phyloP scores from a whole-genome alignment of 2,329 filamentous ascomycete genomes.

The Pseudogymnoascus sp. region DNA sequence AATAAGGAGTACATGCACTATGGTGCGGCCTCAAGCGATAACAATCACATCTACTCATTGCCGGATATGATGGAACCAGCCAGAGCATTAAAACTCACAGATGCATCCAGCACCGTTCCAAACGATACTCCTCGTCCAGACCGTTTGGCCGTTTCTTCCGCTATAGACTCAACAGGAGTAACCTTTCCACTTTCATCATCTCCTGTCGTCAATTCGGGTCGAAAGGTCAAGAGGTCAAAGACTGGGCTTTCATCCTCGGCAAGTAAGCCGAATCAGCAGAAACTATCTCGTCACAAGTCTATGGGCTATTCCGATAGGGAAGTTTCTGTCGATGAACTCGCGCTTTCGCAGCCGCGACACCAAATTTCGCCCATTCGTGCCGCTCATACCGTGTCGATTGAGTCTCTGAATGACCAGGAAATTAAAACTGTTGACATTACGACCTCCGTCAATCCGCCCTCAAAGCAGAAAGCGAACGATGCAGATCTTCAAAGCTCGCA shows the following conservation, averaged over 20 bases:
- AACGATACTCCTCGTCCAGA: conserved; percentile 13
- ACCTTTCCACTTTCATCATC: not conserved
- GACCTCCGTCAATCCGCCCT: not conserved
- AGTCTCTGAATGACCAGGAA: conserved; percentile 3
- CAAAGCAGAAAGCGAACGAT: not conserved
- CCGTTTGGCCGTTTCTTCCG: not conserved
- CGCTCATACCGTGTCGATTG: not conserved
- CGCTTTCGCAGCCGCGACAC: not conserved
- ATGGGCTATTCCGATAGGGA: not conserved
- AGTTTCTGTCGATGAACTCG: conserved; percentile 13
- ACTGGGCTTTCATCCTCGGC: not conserved
- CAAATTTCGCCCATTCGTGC: not conserved
- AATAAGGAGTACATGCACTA: conserved; percentile 4
- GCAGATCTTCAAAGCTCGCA: not conserved
- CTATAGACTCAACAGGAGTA: not conserved
- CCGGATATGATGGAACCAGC: conserved; percentile 12
- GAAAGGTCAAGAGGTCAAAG: conserved; percentile 5
- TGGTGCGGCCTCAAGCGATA: not conserved
- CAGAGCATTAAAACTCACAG: not conserved
- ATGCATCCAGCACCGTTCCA: conserved; percentile 1
- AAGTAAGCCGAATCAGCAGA: not conserved
- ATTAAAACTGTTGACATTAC: not conserved
- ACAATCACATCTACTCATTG: conserved; percentile 1
- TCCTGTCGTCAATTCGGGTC: not conserved
- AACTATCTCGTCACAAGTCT: not conserved